Conservation (phyloP, 495 filamentous ascomycete genomes). For the Penicillium nucicola region DNA sequence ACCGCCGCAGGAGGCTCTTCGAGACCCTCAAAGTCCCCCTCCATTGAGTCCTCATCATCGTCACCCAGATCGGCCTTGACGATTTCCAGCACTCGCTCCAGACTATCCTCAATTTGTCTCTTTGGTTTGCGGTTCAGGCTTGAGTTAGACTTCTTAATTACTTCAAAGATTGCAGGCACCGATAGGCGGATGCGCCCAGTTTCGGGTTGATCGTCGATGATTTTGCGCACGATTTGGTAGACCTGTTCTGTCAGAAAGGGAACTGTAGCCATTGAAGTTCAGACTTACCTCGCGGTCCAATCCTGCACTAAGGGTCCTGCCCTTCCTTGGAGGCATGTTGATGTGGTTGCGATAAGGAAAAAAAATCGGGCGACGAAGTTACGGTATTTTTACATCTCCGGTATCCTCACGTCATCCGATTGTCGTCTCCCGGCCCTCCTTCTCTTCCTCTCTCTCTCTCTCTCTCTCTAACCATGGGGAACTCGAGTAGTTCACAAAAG, state of each 20-base stretch:
- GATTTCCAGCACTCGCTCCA: slow-evolving; percentile 79
- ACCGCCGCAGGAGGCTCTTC: slow-evolving; percentile 39
- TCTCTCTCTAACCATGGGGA: slow-evolving; percentile 54
- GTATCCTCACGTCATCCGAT: slow-evolving; percentile 24
- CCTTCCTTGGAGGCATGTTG: slow-evolving; percentile 33
- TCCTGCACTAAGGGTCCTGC: slow-evolving; percentile 50
- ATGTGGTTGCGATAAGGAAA: slow-evolving; percentile 16
- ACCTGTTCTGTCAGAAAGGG: slow-evolving; percentile 38
- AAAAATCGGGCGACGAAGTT: slow-evolving; percentile 22
- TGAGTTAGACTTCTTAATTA: slow-evolving; percentile 80
- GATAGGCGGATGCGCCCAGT: slow-evolving; percentile 49
- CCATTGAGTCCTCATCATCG: slow-evolving; percentile 53
- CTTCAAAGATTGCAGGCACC: slow-evolving; percentile 64
- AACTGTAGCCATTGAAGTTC: background rate
- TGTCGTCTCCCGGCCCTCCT: background rate
- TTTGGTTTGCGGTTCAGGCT: slow-evolving; percentile 78
- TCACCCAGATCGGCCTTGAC: slow-evolving; percentile 61
- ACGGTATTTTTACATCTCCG: slow-evolving; percentile 19
- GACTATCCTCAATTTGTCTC: slow-evolving; percentile 74
- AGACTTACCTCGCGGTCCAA: slow-evolving; percentile 53
- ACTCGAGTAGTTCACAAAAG: slow-evolving; percentile 61
- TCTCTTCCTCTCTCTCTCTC: background rate
- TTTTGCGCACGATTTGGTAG: slow-evolving; percentile 72
- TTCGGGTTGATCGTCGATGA: slow-evolving; percentile 60
- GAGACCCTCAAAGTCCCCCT: slow-evolving; percentile 65